Conservation (phyloP, 495 filamentous ascomycete genomes). For the Penicillium silybi region DNA sequence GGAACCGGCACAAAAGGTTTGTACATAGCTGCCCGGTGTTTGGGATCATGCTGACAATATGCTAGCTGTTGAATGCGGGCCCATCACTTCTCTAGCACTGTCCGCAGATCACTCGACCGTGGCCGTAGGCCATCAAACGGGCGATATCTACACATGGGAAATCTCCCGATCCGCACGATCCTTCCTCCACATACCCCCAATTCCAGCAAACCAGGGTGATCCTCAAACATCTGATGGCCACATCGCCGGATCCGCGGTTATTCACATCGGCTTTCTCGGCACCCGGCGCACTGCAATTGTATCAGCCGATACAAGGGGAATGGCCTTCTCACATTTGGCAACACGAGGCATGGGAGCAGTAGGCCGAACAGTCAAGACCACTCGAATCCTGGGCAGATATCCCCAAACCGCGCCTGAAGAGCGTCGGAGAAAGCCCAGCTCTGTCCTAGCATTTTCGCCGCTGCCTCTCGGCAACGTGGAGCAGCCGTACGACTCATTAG, state of each 20-base stretch:
- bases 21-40: background rate
- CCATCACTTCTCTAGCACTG: conserved; percentile 81
- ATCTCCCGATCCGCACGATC: conserved; percentile 72
- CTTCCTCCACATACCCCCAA: conserved; percentile 82
- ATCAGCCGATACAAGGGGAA: conserved; percentile 91
- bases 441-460: conserved; percentile 86
- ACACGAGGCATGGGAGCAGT: conserved; percentile 85
- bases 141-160: conserved; percentile 97
- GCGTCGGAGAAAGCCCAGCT: conserved; percentile 83
- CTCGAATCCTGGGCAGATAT: conserved; percentile 87
- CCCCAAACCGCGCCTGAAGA: conserved; percentile 56
- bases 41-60: conserved; percentile 3
- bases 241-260: conserved; percentile 65
- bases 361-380: conserved; percentile 81
- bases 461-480: conserved; percentile 90
- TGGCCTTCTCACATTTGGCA: conserved; percentile 97
- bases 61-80: conserved; percentile 82
- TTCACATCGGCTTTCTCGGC: conserved; percentile 93
- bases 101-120: conserved; percentile 92
- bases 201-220: conserved; percentile 62
- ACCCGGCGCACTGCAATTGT: conserved; percentile 93
- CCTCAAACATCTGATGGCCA: conserved; percentile 75
- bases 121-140: conserved; percentile 83
- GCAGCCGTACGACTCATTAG: conserved; percentile 80
- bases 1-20: conserved; percentile 86